phyloP scores from a whole-genome alignment of 2,329 filamentous ascomycete genomes.

The Talaromyces pinophilus region DNA sequence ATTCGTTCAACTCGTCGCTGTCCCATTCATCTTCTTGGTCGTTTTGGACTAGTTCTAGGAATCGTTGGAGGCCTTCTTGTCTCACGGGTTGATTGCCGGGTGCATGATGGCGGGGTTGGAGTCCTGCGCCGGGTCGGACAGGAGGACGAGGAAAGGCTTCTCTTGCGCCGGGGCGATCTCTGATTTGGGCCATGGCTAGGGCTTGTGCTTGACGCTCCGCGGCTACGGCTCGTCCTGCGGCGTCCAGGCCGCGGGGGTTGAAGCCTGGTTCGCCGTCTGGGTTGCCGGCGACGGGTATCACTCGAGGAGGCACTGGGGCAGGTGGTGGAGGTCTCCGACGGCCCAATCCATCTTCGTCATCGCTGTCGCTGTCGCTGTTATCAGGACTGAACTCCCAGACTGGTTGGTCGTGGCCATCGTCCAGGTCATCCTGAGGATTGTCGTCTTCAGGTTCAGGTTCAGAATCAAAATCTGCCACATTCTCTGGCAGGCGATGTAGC shows the following conservation, averaged over 20 bases:
- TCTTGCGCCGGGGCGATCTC: constrained; percentile 31
- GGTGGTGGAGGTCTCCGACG: constrained; percentile 41
- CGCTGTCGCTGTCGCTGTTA: constrained; percentile 29
- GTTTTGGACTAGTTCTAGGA: constrained; percentile 53
- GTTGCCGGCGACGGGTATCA: constrained; percentile 32
- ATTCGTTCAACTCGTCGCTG: constrained; percentile 57
- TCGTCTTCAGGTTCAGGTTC: constrained; percentile 27
- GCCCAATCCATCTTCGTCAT: constrained; percentile 22
- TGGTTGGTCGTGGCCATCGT: constrained; percentile 28
- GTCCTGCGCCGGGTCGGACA: constrained; percentile 20
- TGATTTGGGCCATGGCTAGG: constrained; percentile 42
- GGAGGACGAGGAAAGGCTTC: constrained; percentile 25
- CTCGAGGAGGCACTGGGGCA: constrained; percentile 42
- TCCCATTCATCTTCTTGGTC: constrained; percentile 63
- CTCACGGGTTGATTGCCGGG: constrained; percentile 25
- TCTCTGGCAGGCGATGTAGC: constrained; percentile 42
- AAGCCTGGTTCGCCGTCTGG: constrained; percentile 33
- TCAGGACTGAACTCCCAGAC: constrained; percentile 27
- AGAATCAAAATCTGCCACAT: constrained; percentile 42
- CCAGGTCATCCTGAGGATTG: constrained; percentile 24
- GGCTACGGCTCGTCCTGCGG: constrained; percentile 40
- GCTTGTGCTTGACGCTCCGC: constrained; percentile 43
- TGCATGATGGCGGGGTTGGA: constrained; percentile 22
- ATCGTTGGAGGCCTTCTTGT: constrained; percentile 50
- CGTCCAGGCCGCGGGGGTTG: constrained; percentile 32